Base-by-base conservation (phyloP, 2,329 filamentous ascomycete species). In the Coniosporium uncinatum region DNA sequence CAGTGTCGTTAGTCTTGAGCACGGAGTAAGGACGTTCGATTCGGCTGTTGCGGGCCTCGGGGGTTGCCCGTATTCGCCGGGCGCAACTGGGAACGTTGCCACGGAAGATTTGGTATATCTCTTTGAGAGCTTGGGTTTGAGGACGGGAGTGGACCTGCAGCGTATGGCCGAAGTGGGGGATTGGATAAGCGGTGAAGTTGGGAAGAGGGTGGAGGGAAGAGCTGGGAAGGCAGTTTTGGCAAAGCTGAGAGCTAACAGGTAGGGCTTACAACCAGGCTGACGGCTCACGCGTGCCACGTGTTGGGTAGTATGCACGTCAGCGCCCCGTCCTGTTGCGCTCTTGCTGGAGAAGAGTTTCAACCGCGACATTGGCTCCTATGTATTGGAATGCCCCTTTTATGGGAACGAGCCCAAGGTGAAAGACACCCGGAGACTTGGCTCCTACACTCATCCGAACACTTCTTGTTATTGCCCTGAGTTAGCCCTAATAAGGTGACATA, bases 61-160 rank as follows among this genome's bases (percentile, higher is more conserved):
- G 2, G 88, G 88, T 0, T 94, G 88, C 56, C 88, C 88, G 0
- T 95, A 87, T 56, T 86, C 83, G 47, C 88, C 87, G 1, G 88
- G 88, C 0, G 88, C 88, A 1, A 93, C 87, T 32, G 88, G 88
- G 1, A 95, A 94, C 57, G 85, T 91, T 13, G 81, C 85, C 1
- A 90, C 87, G 0, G 88, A 95, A 63, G 85, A 94, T 57, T 64
- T 94, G 63, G 82, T 93, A 2, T 88, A 91, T 56, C 83, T 69
- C 46, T 66, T 87, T 57, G 81, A 88, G 57, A 85, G 78, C 46
- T 59, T 89, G 41, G 88, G 88, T 0, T 79, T 87, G 64, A 69
- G 79, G 33, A 90, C 87, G 0, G 87, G 86, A 0, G 75, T 93
- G 1, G 56, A 64, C 46, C 55, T 65, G 22, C 55, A 61, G 45